phyloP scores from a whole-genome alignment of 139 green algal genomes.

The Coelastrella sp. region DNA sequence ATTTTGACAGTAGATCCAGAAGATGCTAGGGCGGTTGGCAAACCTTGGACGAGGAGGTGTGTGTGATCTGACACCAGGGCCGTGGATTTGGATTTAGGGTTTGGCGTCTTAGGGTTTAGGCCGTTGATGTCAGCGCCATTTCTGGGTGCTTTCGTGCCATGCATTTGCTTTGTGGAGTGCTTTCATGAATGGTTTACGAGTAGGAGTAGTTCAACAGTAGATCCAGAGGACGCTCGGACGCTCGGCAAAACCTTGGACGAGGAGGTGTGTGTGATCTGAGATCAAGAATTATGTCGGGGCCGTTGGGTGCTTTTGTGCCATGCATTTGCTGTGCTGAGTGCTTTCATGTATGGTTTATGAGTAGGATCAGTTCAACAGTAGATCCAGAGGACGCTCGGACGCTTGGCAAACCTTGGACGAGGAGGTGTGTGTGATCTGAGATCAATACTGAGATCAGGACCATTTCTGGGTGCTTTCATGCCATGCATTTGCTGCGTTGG shows the following conservation, averaged over 20 bases:
- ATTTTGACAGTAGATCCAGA: constrained; percentile 91
- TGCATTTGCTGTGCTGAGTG: constrained; percentile 57
- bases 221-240: constrained; percentile 75
- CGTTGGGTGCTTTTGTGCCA: too few relatives aligned
- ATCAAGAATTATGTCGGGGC: too few relatives aligned
- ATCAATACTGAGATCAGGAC: too few relatives aligned
- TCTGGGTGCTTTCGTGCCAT: too few relatives aligned
- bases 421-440: constrained; percentile 56
- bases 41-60: constrained; percentile 81
- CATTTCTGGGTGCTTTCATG: too few relatives aligned
- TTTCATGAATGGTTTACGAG: constrained; percentile 34
- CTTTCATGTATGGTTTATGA: constrained; percentile 81
- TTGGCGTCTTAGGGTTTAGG: too few relatives aligned
- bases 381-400: constrained; percentile 78
- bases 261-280: constrained; percentile 56
- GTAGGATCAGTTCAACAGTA: constrained; percentile 88
- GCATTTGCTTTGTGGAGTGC: constrained; percentile 62
- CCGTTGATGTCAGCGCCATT: too few relatives aligned
- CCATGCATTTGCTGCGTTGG: constrained; percentile 47
- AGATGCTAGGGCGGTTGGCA: constrained; percentile 74
- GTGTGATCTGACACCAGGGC: neutral
- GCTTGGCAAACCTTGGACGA: constrained; percentile 82
- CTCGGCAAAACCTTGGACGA: constrained; percentile 82
- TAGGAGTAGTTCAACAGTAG: constrained; percentile 87
- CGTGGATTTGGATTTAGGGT: too few relatives aligned